Evolutionary conservation across 1,139 yeast genomes (phyloP), one percentile per base, ranked within the genome.

Genomic region (Kluyveromyces sp.): DNA sequence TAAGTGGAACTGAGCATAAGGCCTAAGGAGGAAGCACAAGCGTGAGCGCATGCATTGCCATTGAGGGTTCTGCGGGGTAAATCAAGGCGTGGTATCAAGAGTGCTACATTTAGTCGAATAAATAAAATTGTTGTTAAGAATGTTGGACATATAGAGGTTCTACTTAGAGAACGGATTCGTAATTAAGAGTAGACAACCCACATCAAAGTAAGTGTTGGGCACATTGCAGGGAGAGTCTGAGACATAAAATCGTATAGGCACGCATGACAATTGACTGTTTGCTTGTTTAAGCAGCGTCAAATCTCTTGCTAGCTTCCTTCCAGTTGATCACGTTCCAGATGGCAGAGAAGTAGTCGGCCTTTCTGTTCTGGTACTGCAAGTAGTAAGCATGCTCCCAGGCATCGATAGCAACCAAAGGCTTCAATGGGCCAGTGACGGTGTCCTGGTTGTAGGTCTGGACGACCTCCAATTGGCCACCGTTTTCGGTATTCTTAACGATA

Each of bases 311-410:
- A 49, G 96, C 97, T 68, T 84, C 95, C 68, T 82, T 77, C 97
- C 97, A 89, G 79, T 87, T 88, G 69, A 89, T 79, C 42, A 89
- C 96, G 63, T 86, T 83, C 97, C 97, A 89, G 67, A 89, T 85
- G 50, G 95, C 94, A 71, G 87, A 83, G 78, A 89, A 89, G 73
- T 89, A 89, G 65, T 89, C 96, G 40, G 70, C 95, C 76, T 89
- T 89, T 65, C 83, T 92, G 71, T 89, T 89, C 70, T 86, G 84
- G 74, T 89, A 89, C 69, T 89, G 96, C 69, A 89, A 75, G 77
- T 89, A 89, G 74, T 88, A 89, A 44, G 97, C 96, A 64, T 89
- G 97, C 69, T 89, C 97, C 97, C 97, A 89, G 50, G 97, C 96
- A 63, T 89, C 97, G 65, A 89, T 86, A 43, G 96, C 97, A 49